Conservation (phyloP, 2,329 filamentous ascomycete species). For the Diaporthe australafricana region DNA sequence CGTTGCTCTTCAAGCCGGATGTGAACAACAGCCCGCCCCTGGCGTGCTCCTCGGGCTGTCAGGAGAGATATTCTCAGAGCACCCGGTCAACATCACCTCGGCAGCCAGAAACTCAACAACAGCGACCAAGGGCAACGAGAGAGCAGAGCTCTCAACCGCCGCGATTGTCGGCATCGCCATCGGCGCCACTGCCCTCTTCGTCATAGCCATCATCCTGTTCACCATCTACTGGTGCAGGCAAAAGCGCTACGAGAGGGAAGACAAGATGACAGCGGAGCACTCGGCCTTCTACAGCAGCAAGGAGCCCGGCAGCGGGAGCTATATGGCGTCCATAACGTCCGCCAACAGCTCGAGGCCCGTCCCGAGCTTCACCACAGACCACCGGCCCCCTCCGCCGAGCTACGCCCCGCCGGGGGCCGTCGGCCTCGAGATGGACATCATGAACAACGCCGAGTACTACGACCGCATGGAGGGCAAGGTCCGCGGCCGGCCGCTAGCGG, state of each 20-base stretch:
- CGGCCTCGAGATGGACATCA: neutral
- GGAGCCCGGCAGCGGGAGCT: constrained; percentile 39
- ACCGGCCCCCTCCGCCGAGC: constrained; percentile 6
- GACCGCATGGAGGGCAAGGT: constrained; percentile 49
- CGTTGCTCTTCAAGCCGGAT: constrained; percentile 59
- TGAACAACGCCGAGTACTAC: constrained; percentile 54
- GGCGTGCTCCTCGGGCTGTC: constrained; percentile 55
- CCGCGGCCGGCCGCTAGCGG: constrained; percentile 28
- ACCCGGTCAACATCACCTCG: constrained; percentile 54
- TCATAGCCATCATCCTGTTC: constrained; percentile 57
- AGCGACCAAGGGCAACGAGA: constrained; percentile 36
- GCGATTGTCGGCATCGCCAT: constrained; percentile 66
- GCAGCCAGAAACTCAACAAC: constrained; percentile 44
- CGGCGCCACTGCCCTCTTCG: constrained; percentile 56
- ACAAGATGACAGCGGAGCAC: constrained; percentile 35
- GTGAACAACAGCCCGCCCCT: constrained; percentile 54
- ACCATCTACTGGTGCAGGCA: constrained; percentile 60
- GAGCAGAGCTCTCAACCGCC: constrained; percentile 54
- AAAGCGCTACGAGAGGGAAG: constrained; percentile 46
- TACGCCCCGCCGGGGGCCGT: neutral
- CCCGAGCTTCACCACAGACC: constrained; percentile 21
- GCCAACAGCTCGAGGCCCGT: constrained; percentile 36
- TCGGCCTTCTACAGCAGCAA: constrained; percentile 27
- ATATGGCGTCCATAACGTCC: constrained; percentile 41
- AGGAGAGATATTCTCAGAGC: constrained; percentile 54